Evolutionary conservation across 148 eudicot species (phyloP), one percentile per base, ranked within the genome.

Genomic region (Chenopodium formosanum): DNA sequence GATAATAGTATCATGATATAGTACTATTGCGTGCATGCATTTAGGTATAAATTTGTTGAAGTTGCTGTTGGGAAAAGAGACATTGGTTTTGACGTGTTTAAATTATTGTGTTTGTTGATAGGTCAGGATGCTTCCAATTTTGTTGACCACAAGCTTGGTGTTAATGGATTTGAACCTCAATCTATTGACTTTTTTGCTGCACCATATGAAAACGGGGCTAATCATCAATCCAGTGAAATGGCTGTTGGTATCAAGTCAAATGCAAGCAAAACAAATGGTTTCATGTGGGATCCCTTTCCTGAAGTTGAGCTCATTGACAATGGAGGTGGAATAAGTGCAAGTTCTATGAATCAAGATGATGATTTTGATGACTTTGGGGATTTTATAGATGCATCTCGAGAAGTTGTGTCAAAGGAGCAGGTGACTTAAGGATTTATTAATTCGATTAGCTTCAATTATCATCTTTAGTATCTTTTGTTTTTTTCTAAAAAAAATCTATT

Each of bases 351-450:
- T 81, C 83, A 44, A 47, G 73, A 70, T 82, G 90, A 83, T 82
- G 92, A 89, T 70, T 80, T 76, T 69, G 93, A 90, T 79, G 97
- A 91, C 75, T 90, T 90, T 88, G 97, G 95, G 71, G 91, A 94
- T 29, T 94, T 94, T 65, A 40, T 88, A 50, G 88, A 86, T 74
- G 94, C 94, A 67, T 76, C 85, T 77, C 79, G 85, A 78, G 88
- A 85, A 74, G 58, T 77, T 82, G 92, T 60, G 69, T 70, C 81
- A 47, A 85, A 79, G 73, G 79, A 83, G 50, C 84, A 87, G 97
- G 98, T 92, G 60, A 58, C 80, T 79, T 80, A 6, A 77, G 53
- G 13, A 67, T 85, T 79, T 25, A 48, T 75, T 6, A 53, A 50
- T 62, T 11, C 0, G 9, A 65, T 44, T 50, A 32, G 37, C 40